Conservation (phyloP, 352 stramenopile genomes). For the Sclerospora graminicola region DNA sequence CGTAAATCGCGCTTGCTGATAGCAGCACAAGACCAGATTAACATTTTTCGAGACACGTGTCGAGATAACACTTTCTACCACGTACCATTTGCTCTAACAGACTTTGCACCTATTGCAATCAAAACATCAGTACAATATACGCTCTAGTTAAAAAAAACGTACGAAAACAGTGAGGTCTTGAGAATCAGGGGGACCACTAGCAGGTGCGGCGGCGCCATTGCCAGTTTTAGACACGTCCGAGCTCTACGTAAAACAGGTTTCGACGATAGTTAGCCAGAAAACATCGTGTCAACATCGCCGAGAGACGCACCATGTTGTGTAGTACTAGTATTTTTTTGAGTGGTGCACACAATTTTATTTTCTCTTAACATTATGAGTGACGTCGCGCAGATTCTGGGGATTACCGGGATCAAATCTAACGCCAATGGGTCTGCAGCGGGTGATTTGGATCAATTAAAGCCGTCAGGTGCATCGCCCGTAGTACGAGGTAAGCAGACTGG, state of each 20-base stretch:
- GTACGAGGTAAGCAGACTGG: constrained; percentile 12
- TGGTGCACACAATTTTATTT: too few relatives aligned
- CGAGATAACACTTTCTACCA: background rate
- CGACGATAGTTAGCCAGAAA: too few relatives aligned
- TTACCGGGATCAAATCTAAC: constrained; percentile 18
- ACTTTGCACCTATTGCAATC: constrained; percentile 38
- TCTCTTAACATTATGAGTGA: constrained; percentile 41
- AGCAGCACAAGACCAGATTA: background rate
- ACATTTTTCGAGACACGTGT: background rate
- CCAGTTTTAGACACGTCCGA: constrained; percentile 30
- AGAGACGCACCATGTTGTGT: constrained; percentile 13
- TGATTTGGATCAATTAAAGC: constrained; percentile 50
- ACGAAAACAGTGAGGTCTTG: constrained; percentile 67
- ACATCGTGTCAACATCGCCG: background rate
- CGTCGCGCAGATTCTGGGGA: constrained; percentile 59
- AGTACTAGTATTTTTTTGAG: too few relatives aligned
- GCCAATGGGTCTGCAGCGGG: constrained; percentile 13
- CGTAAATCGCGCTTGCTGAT: constrained; percentile 83
- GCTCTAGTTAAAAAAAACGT: constrained; percentile 8
- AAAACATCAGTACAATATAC: constrained; percentile 1
- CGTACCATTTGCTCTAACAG: constrained; percentile 66
- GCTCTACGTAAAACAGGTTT: constrained; percentile 10
- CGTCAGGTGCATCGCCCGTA: constrained; percentile 17
- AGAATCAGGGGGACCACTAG: constrained; percentile 24
- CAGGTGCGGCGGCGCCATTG: constrained; percentile 9